Percentiles rank a stretch among this genome's conserved stretches.
Evolutionary conservation across 306 rosid species (phyloP).

Genomic region (Sphenostylis stenocarpa): DNA sequence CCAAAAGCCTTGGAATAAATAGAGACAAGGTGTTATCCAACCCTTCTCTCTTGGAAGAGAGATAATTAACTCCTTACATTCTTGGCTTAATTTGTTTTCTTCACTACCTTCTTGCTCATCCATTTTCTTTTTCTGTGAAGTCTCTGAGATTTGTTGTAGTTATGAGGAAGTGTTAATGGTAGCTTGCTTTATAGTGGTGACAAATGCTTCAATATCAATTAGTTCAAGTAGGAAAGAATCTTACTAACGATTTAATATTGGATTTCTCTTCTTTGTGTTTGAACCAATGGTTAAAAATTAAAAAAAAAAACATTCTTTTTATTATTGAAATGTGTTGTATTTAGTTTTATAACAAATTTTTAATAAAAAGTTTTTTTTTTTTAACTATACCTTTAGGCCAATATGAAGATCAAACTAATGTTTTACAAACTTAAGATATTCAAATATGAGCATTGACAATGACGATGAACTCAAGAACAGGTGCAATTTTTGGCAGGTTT

Average conservation of each 20-base stretch:
- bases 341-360: background rate
- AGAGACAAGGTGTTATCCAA: background rate
- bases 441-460: background rate
- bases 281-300: too few relatives aligned
- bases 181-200: background rate
- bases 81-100: background rate
- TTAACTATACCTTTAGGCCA: background rate
- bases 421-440: background rate
- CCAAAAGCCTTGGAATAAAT: background rate
- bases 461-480: background rate
- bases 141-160: background rate
- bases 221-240: background rate
- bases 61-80: background rate
- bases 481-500: background rate
- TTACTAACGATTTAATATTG: too few relatives aligned
- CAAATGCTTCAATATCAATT: background rate
- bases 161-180: background rate
- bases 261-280: too few relatives aligned
- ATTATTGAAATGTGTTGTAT: background rate
- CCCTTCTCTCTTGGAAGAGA: background rate
- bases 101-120: background rate
- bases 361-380: background rate
- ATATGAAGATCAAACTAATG: background rate
- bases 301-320: too few relatives aligned
- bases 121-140: background rate